phyloP scores from a whole-genome alignment of 306 rosid species.

The Medicago lupulina region DNA sequence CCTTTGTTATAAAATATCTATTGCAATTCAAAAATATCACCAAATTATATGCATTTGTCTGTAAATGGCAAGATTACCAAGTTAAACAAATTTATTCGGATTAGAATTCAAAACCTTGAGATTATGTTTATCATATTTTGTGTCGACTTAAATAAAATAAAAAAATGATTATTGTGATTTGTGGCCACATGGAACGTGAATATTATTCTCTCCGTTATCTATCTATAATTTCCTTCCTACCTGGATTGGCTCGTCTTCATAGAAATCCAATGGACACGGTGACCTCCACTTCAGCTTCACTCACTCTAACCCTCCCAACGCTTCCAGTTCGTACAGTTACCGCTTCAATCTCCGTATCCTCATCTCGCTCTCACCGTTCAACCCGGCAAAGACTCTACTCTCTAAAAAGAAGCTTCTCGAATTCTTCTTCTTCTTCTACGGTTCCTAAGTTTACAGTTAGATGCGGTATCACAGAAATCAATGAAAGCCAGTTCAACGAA shows the following conservation, averaged over 20 bases:
- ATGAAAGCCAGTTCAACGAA: constrained; percentile 68
- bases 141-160: too few relatives aligned
- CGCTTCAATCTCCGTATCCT: constrained; percentile 38
- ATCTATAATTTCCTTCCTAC: constrained; percentile 22
- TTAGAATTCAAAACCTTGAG: too few relatives aligned
- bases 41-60: too few relatives aligned
- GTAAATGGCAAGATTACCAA: too few relatives aligned
- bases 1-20: too few relatives aligned
- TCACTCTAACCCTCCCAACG: constrained; percentile 12
- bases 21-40: too few relatives aligned
- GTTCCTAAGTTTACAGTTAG: constrained; percentile 52
- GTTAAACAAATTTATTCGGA: too few relatives aligned
- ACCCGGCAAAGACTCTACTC: constrained; percentile 31
- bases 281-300: constrained; percentile 48
- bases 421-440: constrained; percentile 33
- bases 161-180: too few relatives aligned
- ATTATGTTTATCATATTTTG: too few relatives aligned
- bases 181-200: constrained; percentile 5
- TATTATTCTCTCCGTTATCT: neutral
- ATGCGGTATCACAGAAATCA: constrained; percentile 64
- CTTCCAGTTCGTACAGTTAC: constrained; percentile 46
- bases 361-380: constrained; percentile 33
- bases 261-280: constrained; percentile 35
- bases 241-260: neutral
- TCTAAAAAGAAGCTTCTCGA: constrained; percentile 9